A percentile compares a stretch with the other conserved stretches of the same genome.
Conservation (phyloP, 495 filamentous ascomycete species). For the Aspergillus ostianus region DNA sequence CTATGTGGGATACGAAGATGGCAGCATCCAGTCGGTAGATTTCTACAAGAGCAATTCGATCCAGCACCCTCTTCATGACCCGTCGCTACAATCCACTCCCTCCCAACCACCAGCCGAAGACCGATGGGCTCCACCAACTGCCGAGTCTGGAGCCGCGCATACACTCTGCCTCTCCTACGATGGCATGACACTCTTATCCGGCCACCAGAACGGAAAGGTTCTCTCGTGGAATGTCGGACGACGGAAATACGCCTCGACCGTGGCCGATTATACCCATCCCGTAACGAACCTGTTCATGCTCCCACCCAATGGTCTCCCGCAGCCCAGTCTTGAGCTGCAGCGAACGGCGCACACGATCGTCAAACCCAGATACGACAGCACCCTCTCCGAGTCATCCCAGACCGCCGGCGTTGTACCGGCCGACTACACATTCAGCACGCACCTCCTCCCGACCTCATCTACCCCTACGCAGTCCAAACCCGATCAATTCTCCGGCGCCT, state of each 20-base stretch:
- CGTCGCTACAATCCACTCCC: constrained; percentile 52
- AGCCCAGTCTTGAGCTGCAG: constrained; percentile 29
- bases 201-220: constrained; percentile 79
- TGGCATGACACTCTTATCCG: constrained; percentile 74
- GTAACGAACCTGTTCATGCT: constrained; percentile 76
- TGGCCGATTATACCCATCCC: constrained; percentile 70
- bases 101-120: constrained; percentile 53
- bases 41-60: constrained; percentile 60
- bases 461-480: constrained; percentile 3
- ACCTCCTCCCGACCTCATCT: constrained; percentile 44
- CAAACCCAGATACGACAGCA: constrained; percentile 63
- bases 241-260: constrained; percentile 55
- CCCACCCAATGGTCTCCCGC: constrained; percentile 57
- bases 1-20: constrained; percentile 81
- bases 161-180: constrained; percentile 74
- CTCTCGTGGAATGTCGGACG: constrained; percentile 74
- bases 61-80: constrained; percentile 54
- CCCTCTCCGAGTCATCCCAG: constrained; percentile 38
- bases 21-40: constrained; percentile 76
- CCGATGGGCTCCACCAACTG: constrained; percentile 60
- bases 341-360: constrained; percentile 61
- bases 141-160: constrained; percentile 59
- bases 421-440: constrained; percentile 67
- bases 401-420: constrained; percentile 55
- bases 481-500: constrained; percentile 46